These are phyloP conservation scores for Coemansia furcata DNA, from an alignment of 192 early-diverging fungal species.

Conservation along the genomic window DNA sequence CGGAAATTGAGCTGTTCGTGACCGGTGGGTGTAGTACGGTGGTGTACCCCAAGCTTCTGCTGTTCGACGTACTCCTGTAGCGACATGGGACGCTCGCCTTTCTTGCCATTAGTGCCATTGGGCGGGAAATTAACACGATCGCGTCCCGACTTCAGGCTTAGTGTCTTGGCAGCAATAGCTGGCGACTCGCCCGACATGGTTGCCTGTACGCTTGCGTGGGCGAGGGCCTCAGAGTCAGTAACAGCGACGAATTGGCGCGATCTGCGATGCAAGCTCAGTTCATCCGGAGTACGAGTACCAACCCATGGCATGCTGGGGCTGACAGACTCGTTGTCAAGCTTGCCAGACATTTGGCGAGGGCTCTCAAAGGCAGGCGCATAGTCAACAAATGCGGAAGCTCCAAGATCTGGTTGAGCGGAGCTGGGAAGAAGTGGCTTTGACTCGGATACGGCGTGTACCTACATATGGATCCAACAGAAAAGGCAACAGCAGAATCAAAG, in stretches of 20 bases:
- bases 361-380: neutral
- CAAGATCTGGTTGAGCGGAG: neutral
- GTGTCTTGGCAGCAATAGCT: neutral
- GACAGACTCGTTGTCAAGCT: neutral
- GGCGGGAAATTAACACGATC: neutral
- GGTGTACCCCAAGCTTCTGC: conserved; percentile 11
- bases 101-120: neutral
- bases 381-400: neutral
- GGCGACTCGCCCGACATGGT: conserved; percentile 25
- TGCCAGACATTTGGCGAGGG: conserved; percentile 3
- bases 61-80: conserved; percentile 47
- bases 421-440: neutral
- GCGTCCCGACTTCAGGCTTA: neutral
- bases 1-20: too few species aligned
- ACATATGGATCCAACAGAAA: neutral
- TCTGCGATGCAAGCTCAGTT: conserved; percentile 3
- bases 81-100: conserved; percentile 10
- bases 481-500: neutral
- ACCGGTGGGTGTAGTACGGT: conserved; percentile 12
- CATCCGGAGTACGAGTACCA: conserved; percentile 4
- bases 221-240: conserved; percentile 32
- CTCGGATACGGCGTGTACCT: neutral
- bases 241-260: conserved; percentile 3
- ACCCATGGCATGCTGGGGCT: neutral
- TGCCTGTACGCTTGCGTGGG: conserved; percentile 31